Conservation (phyloP, 345 rosid genomes). For the Syzygium aromaticum region DNA sequence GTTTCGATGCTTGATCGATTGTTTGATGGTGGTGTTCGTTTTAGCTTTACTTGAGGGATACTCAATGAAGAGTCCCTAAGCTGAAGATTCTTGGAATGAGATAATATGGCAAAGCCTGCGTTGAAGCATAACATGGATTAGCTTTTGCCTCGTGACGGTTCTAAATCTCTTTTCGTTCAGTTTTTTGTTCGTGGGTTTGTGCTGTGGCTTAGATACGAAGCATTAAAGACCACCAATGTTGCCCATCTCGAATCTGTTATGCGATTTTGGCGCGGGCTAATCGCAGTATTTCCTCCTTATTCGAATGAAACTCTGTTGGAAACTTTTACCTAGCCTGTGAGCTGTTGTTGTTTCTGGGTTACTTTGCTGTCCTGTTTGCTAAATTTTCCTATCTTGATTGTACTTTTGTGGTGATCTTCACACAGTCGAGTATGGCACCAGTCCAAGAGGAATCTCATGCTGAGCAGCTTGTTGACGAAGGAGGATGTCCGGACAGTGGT, state of each 20-base stretch:
- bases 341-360: background rate
- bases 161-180: background rate
- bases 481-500: background rate
- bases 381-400: background rate
- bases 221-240: background rate
- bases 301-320: background rate
- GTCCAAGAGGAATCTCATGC: background rate
- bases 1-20: background rate
- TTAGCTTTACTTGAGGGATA: background rate
- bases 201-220: background rate
- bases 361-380: background rate
- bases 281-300: background rate
- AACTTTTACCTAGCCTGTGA: background rate
- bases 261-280: background rate
- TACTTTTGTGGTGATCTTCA: background rate
- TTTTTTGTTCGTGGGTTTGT: background rate
- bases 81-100: background rate
- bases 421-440: background rate
- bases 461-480: fast-evolving
- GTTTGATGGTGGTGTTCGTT: background rate
- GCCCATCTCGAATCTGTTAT: background rate
- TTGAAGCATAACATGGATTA: background rate
- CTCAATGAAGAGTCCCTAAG: background rate
- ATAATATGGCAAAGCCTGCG: background rate
- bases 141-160: background rate